Conservation (phyloP, 2,329 filamentous ascomycete species). For the Pseudogymnoascus sp. region DNA sequence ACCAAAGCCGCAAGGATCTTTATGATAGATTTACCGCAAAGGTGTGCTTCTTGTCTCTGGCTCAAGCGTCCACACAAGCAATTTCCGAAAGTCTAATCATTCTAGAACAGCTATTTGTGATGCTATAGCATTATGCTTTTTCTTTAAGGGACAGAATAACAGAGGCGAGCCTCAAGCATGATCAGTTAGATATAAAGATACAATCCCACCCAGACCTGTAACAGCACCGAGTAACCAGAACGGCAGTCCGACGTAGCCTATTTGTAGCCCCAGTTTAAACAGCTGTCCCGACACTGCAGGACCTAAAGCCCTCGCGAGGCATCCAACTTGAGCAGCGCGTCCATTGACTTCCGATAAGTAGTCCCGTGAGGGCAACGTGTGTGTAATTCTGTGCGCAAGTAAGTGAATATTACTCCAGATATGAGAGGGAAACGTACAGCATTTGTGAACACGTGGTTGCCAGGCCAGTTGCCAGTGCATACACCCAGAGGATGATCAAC, state of each 20-base stretch:
- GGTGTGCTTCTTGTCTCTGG: too few species aligned
- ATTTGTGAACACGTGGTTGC: neutral
- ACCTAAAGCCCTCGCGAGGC: neutral
- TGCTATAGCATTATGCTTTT: too few species aligned
- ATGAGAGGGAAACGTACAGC: neutral
- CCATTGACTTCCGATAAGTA: too few species aligned
- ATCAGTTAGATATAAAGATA: neutral
- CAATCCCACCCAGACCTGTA: neutral
- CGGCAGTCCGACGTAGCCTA: neutral
- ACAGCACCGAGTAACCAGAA: slow-evolving; percentile 9
- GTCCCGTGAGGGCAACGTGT: too few species aligned
- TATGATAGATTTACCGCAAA: too few species aligned
- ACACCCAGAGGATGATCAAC: neutral
- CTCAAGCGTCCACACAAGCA: too few species aligned
- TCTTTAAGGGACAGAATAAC: too few species aligned
- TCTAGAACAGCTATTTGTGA: too few species aligned
- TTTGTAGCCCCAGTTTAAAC: neutral
- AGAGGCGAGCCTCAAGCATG: neutral
- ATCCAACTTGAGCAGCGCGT: too few species aligned
- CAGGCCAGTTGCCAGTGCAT: neutral
- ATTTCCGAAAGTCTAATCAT: too few species aligned
- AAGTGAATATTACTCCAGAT: neutral
- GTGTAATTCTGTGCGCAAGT: neutral
- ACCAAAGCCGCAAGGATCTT: too few species aligned
- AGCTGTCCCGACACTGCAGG: neutral